Conservation (phyloP, 331 rosid genomes). For the Rhamnella rubrinervis region DNA sequence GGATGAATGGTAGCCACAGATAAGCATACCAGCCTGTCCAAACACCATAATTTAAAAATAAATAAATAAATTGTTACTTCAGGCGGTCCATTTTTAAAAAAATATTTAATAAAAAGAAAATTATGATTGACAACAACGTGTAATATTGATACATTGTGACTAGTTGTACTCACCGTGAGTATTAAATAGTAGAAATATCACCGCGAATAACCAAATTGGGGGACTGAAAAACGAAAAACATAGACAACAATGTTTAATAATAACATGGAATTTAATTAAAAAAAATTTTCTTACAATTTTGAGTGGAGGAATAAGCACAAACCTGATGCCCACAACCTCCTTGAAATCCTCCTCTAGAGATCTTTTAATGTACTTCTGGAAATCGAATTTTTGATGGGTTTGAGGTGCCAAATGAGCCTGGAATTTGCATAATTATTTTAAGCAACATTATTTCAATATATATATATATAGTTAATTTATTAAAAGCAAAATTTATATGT, state of each 20-base stretch:
- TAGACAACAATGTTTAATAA: background rate
- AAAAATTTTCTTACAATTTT: background rate
- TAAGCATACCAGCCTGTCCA: constrained; percentile 81
- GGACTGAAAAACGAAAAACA: constrained; percentile 45
- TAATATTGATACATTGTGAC: background rate
- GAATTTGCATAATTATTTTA: background rate
- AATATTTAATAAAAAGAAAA: background rate
- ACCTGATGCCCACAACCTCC: constrained; percentile 89
- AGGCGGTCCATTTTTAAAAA: constrained; percentile 1
- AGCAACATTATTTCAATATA: background rate
- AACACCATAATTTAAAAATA: background rate
- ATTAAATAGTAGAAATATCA: constrained; percentile 68
- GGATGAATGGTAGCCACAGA: constrained; percentile 76
- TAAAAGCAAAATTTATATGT: too few species aligned
- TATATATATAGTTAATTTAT: background rate
- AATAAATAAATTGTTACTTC: background rate
- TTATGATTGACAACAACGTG: background rate
- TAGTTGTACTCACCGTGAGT: constrained; percentile 63
- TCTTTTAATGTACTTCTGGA: constrained; percentile 67
- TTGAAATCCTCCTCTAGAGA: constrained; percentile 89
- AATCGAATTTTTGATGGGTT: constrained; percentile 68
- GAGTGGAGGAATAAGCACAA: background rate
- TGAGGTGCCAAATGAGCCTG: constrained; percentile 96
- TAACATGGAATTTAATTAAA: background rate
- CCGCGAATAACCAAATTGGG: constrained; percentile 76